Conservation (phyloP, 2,329 filamentous ascomycete species). For the Raffaelea arxii region DNA sequence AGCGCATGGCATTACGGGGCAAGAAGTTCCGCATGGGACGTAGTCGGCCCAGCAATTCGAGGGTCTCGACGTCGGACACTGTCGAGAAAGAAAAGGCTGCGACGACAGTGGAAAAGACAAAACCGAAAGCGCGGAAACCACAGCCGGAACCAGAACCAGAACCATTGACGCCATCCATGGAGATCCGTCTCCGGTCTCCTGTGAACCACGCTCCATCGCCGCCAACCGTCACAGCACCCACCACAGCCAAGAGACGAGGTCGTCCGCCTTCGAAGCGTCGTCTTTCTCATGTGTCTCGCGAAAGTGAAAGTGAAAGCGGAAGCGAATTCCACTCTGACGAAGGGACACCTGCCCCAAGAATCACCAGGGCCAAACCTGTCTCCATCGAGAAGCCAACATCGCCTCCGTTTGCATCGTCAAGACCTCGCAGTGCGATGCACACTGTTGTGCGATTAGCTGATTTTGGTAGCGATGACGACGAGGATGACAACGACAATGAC, state of each 20-base stretch:
- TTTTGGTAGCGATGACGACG: slow-evolving; percentile 14
- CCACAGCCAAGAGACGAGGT: too few relatives aligned
- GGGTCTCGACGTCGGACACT: too few relatives aligned
- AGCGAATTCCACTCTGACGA: background rate
- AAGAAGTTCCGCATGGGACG: slow-evolving; percentile 40
- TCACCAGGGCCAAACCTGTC: background rate
- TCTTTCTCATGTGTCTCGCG: background rate
- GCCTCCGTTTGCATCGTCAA: too few relatives aligned
- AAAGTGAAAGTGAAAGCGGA: background rate
- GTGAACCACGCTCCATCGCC: background rate
- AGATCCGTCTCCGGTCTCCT: background rate
- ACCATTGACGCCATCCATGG: background rate
- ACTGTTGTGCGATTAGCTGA: slow-evolving; percentile 24
- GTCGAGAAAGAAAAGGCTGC: background rate
- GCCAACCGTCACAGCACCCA: background rate
- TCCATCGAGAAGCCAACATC: background rate
- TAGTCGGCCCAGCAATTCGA: too few relatives aligned
- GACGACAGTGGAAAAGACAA: background rate
- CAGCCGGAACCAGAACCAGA: background rate
- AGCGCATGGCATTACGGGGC: slow-evolving; percentile 44
- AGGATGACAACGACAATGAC: slow-evolving; percentile 7
- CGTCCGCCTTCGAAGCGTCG: too few relatives aligned
- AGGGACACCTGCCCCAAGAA: background rate
- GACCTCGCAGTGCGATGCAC: too few relatives aligned
- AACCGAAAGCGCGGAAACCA: background rate